Evolutionary conservation across 129 eudicot species (phyloP), one percentile per base, ranked within the genome.

Genomic region (Smallanthus sonchifolius): DNA sequence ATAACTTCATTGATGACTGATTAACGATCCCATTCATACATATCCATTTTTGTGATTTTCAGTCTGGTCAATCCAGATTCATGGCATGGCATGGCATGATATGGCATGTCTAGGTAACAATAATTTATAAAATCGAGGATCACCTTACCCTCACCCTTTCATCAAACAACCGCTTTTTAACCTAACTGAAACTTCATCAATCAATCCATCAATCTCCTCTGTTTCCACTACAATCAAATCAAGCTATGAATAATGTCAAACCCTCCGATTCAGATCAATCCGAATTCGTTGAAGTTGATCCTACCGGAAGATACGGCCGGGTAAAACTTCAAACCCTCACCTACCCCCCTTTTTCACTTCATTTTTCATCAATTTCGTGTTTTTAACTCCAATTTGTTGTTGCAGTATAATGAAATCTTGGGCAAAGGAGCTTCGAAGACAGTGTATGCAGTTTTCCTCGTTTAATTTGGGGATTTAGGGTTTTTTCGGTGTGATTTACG

Each of bases 381-480:
- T 37, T 72, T 4, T 34, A 69, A 32, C 17, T 69, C 49, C 7
- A n/a, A 34, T 67, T 67, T 60, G 10, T 78, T 61, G 71, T 43
- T 81, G 70, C 95, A 93, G 98, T 93, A 90, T 70, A 81, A 81
- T 73, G 97, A 90, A 77, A 82, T 94, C 76, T 88, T 94, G 72
- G 98, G 98, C 15, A 94, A 94, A 83, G 98, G 98, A 79, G 84
- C 97, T 69, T 94, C 96, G 14, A 94, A 94, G 83, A 94, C 83
- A 48, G 98, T 94, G 93, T 94, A 90, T 56, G 96, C 60, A 60
- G 51, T 79, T 56, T 72, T 17, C 5, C 40, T 37, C 20, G 5
- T 16, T 16, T 20, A 6, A 30, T 73, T 51, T 43, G 15, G 60
- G 13, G 8, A 45, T 69, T 36, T 38, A 69, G n/a, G 51, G 51